Evolutionary conservation across 371 early-diverging fungal species (phyloP).

Genomic region (Nematocida parisii): DNA sequence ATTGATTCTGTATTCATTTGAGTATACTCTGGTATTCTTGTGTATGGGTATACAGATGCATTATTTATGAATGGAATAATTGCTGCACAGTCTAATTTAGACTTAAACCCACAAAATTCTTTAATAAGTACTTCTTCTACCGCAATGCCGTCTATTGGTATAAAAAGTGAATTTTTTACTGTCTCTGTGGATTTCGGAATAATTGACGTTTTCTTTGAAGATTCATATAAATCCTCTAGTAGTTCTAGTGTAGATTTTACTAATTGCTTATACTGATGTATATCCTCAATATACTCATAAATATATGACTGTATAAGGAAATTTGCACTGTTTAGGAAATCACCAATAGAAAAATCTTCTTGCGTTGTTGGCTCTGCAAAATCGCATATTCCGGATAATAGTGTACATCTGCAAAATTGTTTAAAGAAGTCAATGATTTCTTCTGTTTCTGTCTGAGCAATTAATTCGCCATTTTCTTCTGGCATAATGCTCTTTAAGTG

Average conservation of each 20-base stretch:
- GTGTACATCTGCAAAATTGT: neutral
- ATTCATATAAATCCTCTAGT: neutral
- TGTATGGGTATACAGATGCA: neutral
- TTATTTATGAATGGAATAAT: neutral
- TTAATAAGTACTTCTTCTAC: neutral
- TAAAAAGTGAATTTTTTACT: neutral
- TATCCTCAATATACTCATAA: neutral
- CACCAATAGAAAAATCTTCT: neutral
- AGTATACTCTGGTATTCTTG: neutral
- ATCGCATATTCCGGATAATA: neutral
- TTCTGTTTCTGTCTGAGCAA: neutral
- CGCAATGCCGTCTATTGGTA: neutral
- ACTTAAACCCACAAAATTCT: neutral
- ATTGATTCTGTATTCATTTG: neutral
- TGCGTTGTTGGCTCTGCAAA: neutral
- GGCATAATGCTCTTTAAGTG: too few species aligned
- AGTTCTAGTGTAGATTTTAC: neutral
- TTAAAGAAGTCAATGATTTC: neutral
- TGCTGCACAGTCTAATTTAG: neutral
- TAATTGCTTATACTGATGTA: neutral
- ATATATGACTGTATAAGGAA: neutral
- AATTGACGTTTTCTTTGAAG: neutral
- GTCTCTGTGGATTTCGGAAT: neutral
- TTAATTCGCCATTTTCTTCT: neutral
- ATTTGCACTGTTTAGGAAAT: neutral